phyloP scores from a whole-genome alignment of 202 grass and related monocot genomes.

The Saccharum hybrid region DNA sequence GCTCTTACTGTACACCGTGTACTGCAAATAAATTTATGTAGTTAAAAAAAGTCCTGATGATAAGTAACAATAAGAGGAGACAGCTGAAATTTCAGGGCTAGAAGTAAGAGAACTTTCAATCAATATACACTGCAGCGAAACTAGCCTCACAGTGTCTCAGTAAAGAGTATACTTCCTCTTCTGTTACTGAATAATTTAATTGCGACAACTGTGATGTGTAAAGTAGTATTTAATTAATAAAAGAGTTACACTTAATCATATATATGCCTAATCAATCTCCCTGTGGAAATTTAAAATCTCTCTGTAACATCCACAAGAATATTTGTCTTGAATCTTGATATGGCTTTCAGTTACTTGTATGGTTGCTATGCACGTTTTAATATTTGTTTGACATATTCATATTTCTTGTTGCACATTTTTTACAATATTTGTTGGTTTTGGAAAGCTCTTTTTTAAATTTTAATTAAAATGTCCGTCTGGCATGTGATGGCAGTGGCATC shows the following conservation, averaged over 20 bases:
- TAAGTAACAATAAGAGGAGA: background rate
- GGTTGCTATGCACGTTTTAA: background rate
- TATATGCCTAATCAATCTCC: background rate
- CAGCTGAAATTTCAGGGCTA: background rate
- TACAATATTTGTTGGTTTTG: background rate
- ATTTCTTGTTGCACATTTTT: background rate
- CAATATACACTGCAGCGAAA: background rate
- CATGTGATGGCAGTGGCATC: constrained; percentile 60
- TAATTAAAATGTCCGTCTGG: background rate
- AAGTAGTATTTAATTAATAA: background rate
- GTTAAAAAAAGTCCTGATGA: background rate
- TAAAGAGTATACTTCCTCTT: background rate
- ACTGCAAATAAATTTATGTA: constrained; percentile 11
- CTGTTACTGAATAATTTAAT: background rate
- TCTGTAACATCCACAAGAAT: background rate
- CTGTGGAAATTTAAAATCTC: background rate
- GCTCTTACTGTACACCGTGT: background rate
- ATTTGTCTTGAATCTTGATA: background rate
- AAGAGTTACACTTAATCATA: background rate
- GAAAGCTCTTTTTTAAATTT: background rate
- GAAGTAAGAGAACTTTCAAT: background rate
- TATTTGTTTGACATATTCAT: background rate
- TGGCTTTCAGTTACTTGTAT: background rate
- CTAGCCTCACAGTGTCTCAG: background rate
- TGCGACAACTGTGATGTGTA: background rate